phyloP scores from a whole-genome alignment of 108 stramenopile species.

The Fistulifera solaris region DNA sequence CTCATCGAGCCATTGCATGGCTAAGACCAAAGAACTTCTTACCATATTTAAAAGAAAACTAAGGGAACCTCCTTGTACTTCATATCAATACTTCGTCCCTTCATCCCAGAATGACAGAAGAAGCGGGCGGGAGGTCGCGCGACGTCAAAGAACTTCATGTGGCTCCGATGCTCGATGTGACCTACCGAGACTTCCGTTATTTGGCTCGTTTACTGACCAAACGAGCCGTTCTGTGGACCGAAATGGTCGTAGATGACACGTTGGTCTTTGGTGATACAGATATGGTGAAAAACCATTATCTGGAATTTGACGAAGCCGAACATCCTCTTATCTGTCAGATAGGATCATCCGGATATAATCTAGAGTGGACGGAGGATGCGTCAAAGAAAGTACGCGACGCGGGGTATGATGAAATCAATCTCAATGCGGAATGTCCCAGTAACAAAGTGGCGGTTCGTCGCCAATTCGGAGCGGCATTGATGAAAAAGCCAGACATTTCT shows the following conservation, averaged over 20 bases:
- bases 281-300: slow-evolving; percentile 19
- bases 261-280: slow-evolving; percentile 16
- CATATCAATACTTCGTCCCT: no score
- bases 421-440: slow-evolving; percentile 71
- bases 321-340: slow-evolving; percentile 66
- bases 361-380: slow-evolving; percentile 29
- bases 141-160: slow-evolving; percentile 57
- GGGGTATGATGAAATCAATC: slow-evolving; percentile 61
- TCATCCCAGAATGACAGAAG: no score
- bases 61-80: no score
- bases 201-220: slow-evolving; percentile 55
- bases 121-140: no score
- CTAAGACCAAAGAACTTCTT: no score
- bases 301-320: slow-evolving; percentile 33
- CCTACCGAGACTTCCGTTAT: slow-evolving; percentile 57
- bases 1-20: no score
- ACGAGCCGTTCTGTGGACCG: slow-evolving; percentile 52
- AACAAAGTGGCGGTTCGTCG: slow-evolving; percentile 34
- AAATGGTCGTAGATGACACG: slow-evolving; percentile 70
- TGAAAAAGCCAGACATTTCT: slow-evolving; percentile 18
- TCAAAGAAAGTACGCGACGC: slow-evolving; percentile 25
- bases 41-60: no score
- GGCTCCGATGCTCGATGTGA: slow-evolving; percentile 69
- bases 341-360: slow-evolving; percentile 35
- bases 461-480: slow-evolving; percentile 47